phyloP scores from a whole-genome alignment of 352 stramenopile species.

The Aphanomyces stellatus region DNA sequence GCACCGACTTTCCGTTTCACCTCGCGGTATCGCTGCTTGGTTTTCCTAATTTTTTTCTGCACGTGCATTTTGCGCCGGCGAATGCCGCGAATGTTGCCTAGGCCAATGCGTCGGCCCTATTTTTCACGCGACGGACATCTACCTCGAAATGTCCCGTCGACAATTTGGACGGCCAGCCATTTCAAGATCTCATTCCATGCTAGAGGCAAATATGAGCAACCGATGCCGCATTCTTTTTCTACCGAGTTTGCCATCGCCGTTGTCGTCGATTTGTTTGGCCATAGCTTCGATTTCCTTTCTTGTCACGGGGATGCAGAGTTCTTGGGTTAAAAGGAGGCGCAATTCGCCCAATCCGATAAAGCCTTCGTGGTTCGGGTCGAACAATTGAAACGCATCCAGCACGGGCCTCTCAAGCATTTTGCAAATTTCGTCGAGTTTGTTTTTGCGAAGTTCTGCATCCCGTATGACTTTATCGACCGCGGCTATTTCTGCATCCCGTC shows the following conservation, averaged over 20 bases:
- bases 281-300: background rate
- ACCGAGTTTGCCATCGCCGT: constrained; percentile 14
- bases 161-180: background rate
- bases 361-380: constrained; percentile 7
- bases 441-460: background rate
- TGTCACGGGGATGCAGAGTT: constrained; percentile 11
- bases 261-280: background rate
- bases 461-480: background rate
- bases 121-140: background rate
- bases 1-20: background rate
- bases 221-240: background rate
- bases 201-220: background rate
- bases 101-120: background rate
- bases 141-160: constrained; percentile 6
- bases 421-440: background rate
- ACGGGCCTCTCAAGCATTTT: constrained; percentile 10
- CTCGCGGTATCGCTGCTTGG: background rate
- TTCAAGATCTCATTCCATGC: constrained; percentile 11
- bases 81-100: background rate
- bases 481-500: background rate
- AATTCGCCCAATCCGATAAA: constrained; percentile 8
- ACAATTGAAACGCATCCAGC: constrained; percentile 11
- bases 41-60: constrained; percentile 6
- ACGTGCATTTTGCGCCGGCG: background rate
- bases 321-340: constrained; percentile 2